Conservation (phyloP, 208 protist genomes). For the Lotmaria passim region DNA sequence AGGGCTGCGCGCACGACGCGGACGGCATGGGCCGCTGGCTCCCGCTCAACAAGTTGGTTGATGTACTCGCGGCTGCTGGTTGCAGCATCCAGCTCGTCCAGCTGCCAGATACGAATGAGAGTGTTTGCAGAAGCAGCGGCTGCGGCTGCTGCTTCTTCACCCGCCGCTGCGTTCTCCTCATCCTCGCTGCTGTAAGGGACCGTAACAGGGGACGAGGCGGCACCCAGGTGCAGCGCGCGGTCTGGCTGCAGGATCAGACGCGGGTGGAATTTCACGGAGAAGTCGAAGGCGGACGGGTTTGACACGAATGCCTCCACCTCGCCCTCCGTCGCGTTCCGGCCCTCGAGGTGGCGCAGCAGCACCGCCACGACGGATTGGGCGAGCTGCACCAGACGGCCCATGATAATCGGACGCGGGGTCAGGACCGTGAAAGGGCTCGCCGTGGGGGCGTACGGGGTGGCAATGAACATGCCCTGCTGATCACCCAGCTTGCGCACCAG, state of each 20-base stretch:
- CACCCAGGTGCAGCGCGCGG: slow-evolving; percentile 38
- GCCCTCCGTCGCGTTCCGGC: slow-evolving; percentile 25
- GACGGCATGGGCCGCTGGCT: slow-evolving; percentile 79
- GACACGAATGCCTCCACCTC: slow-evolving; percentile 64
- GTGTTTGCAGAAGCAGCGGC: slow-evolving; percentile 5
- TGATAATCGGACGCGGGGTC: slow-evolving; percentile 82
- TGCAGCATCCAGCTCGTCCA: slow-evolving; percentile 73
- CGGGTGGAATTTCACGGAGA: slow-evolving; percentile 74
- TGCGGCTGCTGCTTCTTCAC: slow-evolving; percentile 10
- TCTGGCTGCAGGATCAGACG: slow-evolving; percentile 74
- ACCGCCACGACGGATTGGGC: slow-evolving; percentile 56
- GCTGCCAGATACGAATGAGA: slow-evolving; percentile 61
- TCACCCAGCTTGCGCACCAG: slow-evolving; percentile 64
- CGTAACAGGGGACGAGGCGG: neutral
- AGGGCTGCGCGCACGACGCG: slow-evolving; percentile 65
- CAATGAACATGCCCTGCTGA: slow-evolving; percentile 84
- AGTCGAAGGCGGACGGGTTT: slow-evolving; percentile 68
- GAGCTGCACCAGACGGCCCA: slow-evolving; percentile 82
- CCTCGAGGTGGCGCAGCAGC: slow-evolving; percentile 52
- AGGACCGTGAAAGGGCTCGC: slow-evolving; percentile 81
- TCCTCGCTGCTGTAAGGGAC: too few species aligned
- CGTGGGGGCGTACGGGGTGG: slow-evolving; percentile 74
- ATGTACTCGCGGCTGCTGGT: slow-evolving; percentile 66
- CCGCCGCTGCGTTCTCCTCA: too few species aligned
- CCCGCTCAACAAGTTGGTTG: slow-evolving; percentile 73